These are phyloP conservation scores for Phytophthora podocarpi DNA, from an alignment of 352 stramenopile species.

Conservation along the genomic window DNA sequence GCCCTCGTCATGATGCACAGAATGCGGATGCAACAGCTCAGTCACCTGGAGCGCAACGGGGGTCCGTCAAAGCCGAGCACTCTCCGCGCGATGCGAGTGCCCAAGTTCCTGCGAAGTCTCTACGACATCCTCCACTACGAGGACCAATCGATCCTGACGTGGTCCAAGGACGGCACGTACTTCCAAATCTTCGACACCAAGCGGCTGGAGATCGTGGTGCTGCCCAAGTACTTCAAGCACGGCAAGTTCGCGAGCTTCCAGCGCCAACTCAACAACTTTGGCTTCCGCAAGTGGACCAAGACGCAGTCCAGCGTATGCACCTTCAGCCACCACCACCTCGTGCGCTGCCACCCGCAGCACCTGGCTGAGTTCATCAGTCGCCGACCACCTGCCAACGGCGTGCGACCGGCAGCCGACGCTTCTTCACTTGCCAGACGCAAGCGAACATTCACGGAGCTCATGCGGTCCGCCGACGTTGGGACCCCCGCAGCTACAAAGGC, in stretches of 20 bases:
- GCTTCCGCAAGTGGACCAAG: constrained; percentile 90
- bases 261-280: constrained; percentile 94
- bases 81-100: constrained; percentile 49
- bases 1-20: constrained; percentile 32
- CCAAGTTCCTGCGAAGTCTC: constrained; percentile 81
- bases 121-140: constrained; percentile 81
- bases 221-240: constrained; percentile 95
- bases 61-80: constrained; percentile 25
- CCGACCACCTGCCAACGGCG: constrained; percentile 16
- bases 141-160: constrained; percentile 70
- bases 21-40: constrained; percentile 33
- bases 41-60: constrained; percentile 10
- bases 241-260: constrained; percentile 93
- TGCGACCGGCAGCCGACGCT: constrained; percentile 10
- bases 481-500: constrained; percentile 10
- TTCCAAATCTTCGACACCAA: constrained; percentile 77
- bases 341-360: constrained; percentile 63
- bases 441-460: constrained; percentile 30
- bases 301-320: constrained; percentile 81
- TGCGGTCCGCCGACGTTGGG: constrained; percentile 15
- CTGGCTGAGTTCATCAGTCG: constrained; percentile 56
- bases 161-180: constrained; percentile 65
- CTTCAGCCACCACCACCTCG: constrained; percentile 75
- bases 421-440: constrained; percentile 23
- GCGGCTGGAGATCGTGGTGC: constrained; percentile 68